Evolutionary conservation across 352 stramenopile species (phyloP), one percentile per base, ranked within the genome.

Genomic region (Phytophthora megakarya): DNA sequence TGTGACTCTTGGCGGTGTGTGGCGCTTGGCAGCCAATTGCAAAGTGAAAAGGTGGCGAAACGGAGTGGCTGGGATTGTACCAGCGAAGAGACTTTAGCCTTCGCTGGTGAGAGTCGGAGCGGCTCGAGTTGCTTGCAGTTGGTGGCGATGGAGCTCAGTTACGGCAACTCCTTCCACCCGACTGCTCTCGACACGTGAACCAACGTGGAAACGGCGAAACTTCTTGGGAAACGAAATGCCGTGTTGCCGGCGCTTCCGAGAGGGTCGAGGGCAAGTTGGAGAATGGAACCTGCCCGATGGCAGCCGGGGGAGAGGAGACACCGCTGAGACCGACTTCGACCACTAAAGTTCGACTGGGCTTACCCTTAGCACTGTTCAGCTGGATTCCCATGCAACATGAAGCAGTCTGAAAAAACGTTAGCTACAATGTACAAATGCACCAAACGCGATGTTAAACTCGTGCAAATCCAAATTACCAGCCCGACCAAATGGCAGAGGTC

Each of bases 21-120:
- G 63, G 33, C 69, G 43, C 39, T 73, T 76, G 38, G 37, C 18
- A 40, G 50, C 70, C 60, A 77, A 74, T 77, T 71, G 37, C 19
- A 37, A 47, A 70, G 42, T 72, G 65, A n/a, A 15, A 51, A 35
- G 13, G 33, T 18, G 9, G 37, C 16, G 48, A 65, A 61, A 58
- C 51, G 54, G 53, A 66, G 48, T 25, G 15, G 43, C 16, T 75
- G 65, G 25, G 69, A 74, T 44, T 49, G 55, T 71, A 76, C 69
- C 61, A 71, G 53, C 64, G 40, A 64, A 64, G 48, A 46, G 32
- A 63, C 44, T 52, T 61, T 65, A 57, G 47, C 38, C 60, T 53
- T 70, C 26, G 46, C 59, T 19, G 46, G 65, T 68, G 56, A 70
- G 63, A 76, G 57, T 28, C 57, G 63, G 62, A 75, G 56, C 55